A percentile compares a stretch with the other conserved stretches of the same genome.
phyloP scores from a whole-genome alignment of 108 stramenopile species.

The Nitzschia inconspicua region DNA sequence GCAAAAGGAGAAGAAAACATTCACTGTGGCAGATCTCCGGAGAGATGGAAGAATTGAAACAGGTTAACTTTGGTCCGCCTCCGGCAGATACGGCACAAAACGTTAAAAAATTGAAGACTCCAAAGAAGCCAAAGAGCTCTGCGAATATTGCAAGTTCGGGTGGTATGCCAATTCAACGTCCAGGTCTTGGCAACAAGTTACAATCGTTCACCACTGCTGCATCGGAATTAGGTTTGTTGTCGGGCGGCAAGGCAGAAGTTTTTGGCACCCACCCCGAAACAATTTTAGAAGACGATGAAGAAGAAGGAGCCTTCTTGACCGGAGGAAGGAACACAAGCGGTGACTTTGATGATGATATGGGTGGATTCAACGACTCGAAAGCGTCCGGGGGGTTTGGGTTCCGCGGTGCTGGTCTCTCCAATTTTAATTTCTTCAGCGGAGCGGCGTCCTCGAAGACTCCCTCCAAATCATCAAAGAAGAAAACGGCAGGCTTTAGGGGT shows the following conservation, averaged over 20 bases:
- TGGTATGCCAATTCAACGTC: too few relatives aligned
- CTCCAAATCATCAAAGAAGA: not conserved
- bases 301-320: slow-evolving; percentile 15
- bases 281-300: slow-evolving; percentile 20
- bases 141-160: too few relatives aligned
- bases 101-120: not conserved
- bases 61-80: not conserved
- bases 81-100: not conserved
- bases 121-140: not conserved
- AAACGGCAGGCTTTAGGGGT: not conserved
- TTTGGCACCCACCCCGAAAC: not conserved
- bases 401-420: not conserved
- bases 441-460: not conserved
- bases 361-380: not conserved
- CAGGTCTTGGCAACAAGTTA: too few relatives aligned
- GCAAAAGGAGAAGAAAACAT: slow-evolving; percentile 18
- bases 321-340: not conserved
- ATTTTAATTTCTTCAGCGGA: not conserved
- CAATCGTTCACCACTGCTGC: not conserved
- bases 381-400: not conserved
- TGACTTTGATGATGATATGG: not conserved
- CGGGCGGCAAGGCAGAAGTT: not conserved
- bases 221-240: not conserved
- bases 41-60: slow-evolving; percentile 31
- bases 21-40: slow-evolving; percentile 19